Evolutionary conservation across 805 yeast species (phyloP), one percentile per base, ranked within the genome.

Genomic region (Huiozyma naganishii): DNA sequence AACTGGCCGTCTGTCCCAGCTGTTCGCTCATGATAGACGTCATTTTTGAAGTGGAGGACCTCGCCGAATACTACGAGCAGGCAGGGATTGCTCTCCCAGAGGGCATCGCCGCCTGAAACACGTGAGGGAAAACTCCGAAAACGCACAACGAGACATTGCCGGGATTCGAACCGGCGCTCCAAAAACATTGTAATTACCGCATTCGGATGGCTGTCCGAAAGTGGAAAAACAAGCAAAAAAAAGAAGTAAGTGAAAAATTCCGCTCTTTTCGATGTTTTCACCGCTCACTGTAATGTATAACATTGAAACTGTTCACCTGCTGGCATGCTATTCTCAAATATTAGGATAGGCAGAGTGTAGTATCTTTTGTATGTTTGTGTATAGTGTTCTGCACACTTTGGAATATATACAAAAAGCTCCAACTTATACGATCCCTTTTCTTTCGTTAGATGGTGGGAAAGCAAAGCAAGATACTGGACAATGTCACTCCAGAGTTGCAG

Each of bases 1-100:
- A 87, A 48, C 79, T 87, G 29, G 98, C 98, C 0, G 94, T 90
- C 12, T 92, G 98, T 64, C 98, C 98, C 29, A 82, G 94, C 44
- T 92, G 98, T 65, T 84, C 95, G 17, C 69, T 92, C 42, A 88
- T 87, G 94, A 88, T 88, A 34, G 81, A 83, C 59, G 94, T 92
- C 30, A 83, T 92, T 1, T 92, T 80, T 60, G 98, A 92, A 36
- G 71, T 72, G 10, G 76, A 67, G 32, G 72, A 72, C 34, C 48
- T 76, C 33, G 64, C 66, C 4, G 68, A 66, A 40, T 69, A 67
- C 49, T 72, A 62, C 41, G 61, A 62, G 29, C 65, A 67, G 44
- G 60, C 67, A 32, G 63, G 62, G 23, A 43, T 52, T 27, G 48
- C 51, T 34, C 59, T 62, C 10, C 66, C 61, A 17, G 59, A 9